phyloP scores from a whole-genome alignment of 768 basidiomycete genomes.

The Suillus discolor region DNA sequence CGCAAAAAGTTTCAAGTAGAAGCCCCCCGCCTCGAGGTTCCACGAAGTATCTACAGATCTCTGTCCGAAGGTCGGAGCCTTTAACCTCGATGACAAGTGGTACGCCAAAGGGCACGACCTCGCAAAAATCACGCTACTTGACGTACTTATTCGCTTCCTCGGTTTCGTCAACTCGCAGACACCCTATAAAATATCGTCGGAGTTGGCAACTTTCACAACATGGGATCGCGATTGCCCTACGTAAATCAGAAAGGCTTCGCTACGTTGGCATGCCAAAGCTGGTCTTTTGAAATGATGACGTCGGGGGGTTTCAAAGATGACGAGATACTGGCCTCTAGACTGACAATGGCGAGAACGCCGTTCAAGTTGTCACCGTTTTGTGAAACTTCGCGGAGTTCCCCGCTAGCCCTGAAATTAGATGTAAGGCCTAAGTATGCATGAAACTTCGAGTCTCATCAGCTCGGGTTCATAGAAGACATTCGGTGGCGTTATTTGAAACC shows the following conservation, averaged over 20 bases:
- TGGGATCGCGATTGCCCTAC: slow-evolving; percentile 26
- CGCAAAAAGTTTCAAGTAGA: neutral
- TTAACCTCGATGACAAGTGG: slow-evolving; percentile 20
- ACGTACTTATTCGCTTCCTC: slow-evolving; percentile 22
- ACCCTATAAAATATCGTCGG: slow-evolving; percentile 26
- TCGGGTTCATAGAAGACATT: neutral
- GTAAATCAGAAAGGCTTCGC: slow-evolving; percentile 24
- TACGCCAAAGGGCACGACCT: slow-evolving; percentile 28
- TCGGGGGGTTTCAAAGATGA: slow-evolving; percentile 8
- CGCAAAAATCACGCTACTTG: slow-evolving; percentile 1
- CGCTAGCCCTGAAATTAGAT: slow-evolving; percentile 18
- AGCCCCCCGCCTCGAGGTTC: slow-evolving; percentile 12
- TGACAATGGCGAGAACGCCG: slow-evolving; percentile 24
- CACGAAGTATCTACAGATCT: slow-evolving; percentile 24
- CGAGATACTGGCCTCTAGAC: slow-evolving; percentile 20
- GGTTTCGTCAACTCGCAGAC: slow-evolving; percentile 18
- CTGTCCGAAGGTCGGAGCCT: slow-evolving; percentile 26
- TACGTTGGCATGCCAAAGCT: slow-evolving; percentile 16
- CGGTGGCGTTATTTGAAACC: neutral
- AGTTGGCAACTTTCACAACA: slow-evolving; percentile 20
- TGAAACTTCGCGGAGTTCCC: slow-evolving; percentile 14
- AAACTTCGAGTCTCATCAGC: slow-evolving; percentile 10
- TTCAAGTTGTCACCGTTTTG: slow-evolving; percentile 17
- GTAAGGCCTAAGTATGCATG: slow-evolving; percentile 5
- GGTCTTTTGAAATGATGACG: slow-evolving; percentile 20